Evolutionary conservation across 2,329 filamentous ascomycete genomes (phyloP), one percentile per base, ranked within the genome.

Genomic region (Talaromyces sp.): DNA sequence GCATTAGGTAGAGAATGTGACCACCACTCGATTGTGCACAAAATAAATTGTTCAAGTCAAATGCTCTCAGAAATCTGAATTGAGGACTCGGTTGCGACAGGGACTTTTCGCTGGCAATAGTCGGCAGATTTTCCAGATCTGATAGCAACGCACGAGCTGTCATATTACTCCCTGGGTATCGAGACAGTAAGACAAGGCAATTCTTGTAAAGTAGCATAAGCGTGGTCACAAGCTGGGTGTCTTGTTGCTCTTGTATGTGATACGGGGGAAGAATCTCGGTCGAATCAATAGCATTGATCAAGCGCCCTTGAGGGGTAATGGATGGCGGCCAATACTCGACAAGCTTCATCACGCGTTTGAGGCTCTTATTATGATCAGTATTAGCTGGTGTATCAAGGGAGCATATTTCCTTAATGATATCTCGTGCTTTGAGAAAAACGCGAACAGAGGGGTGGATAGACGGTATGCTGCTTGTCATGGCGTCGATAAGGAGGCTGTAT

Each of bases 401-500:
- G 78, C 95, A 99, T 50, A 99, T 99, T 62, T 96, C 95, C 22
- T 93, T 93, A 69, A 99, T 93, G 62, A 97, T 91, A 75, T 98
- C 95, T 69, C 94, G 86, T 0, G 95, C 93, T 74, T 92, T 93
- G 49, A 97, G 85, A 79, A 99, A 89, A 2, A 86, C 84, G 69
- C 90, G 89, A 62, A 97, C 84, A 0, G 93, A 93, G 2, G 93
- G 91, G 74, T 98, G 93, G 9, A 90, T 88, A 60, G 93, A 87
- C 4, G 94, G 93, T 19, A 98, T 85, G 67, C 90, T 93, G 69
- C 89, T 88, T 57, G 95, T 87, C 73, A 99, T 97, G 73, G 96
- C 93, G 79, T 99, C 95, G 71, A 99, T 98, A 73, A 98, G 90
- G 41, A 99, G 83, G 73, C 92, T 97, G 79, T 99, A 99, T 31